phyloP scores from a whole-genome alignment of 768 basidiomycete genomes.

The Crepidotus variabilis region DNA sequence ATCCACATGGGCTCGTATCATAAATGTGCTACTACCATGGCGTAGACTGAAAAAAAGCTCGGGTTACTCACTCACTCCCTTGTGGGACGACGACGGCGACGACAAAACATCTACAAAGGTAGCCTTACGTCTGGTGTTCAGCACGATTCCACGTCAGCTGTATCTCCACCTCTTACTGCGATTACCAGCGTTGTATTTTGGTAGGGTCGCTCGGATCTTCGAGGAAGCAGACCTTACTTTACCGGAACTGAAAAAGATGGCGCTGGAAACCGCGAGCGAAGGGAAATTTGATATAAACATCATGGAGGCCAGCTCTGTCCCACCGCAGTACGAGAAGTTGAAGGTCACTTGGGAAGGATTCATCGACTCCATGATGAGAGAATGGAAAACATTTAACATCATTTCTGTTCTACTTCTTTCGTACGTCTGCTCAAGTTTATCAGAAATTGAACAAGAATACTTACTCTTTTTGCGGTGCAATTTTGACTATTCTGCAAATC shows the following conservation, averaged over 20 bases:
- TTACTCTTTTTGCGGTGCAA: conserved; percentile 13
- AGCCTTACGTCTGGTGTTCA: conserved; percentile 14
- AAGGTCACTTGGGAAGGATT: conserved; percentile 25
- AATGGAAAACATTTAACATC: conserved; percentile 19
- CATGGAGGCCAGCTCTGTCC: background rate
- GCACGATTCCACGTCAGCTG: conserved; percentile 21
- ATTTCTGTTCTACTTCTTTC: conserved; percentile 16
- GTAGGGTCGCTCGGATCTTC: conserved; percentile 60
- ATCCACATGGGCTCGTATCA: background rate
- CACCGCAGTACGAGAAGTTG: conserved; percentile 24
- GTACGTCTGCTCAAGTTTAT: conserved; percentile 5
- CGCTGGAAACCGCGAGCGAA: conserved; percentile 22
- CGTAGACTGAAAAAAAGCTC: background rate
- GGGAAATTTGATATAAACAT: conserved; percentile 6
- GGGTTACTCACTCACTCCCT: background rate
- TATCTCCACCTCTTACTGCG: conserved; percentile 43
- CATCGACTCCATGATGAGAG: conserved; percentile 15
- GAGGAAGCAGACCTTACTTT: conserved; percentile 59
- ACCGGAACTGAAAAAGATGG: conserved; percentile 49
- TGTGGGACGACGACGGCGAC: background rate
- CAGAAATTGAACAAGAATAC: too few relatives aligned
- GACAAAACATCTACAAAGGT: background rate
- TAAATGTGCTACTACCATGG: background rate
- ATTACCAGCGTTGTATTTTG: conserved; percentile 62
- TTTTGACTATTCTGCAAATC: conserved; percentile 24